Evolutionary conservation across 1,139 yeast species (phyloP).

Genomic region (Geotrichum histeridarum): DNA sequence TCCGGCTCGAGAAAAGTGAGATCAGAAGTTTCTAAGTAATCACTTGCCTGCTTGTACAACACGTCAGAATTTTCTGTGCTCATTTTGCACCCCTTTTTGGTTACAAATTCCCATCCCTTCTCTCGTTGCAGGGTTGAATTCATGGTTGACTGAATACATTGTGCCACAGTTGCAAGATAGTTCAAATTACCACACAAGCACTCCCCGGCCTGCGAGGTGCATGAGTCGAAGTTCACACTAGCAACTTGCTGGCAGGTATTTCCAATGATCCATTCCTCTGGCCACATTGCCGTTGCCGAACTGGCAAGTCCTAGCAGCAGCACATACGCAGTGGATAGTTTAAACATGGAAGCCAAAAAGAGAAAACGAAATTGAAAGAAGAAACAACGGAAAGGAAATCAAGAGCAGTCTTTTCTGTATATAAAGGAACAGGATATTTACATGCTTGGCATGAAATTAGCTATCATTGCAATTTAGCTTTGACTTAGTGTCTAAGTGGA

Average conservation of each 20-base stretch:
- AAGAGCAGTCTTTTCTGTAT: no score
- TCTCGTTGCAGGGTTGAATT: slow-evolving; percentile 11
- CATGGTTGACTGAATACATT: slow-evolving; percentile 25
- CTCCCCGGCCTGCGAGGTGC: slow-evolving; percentile 29
- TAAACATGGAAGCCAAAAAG: no score
- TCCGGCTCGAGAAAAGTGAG: slow-evolving; percentile 18
- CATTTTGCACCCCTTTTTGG: slow-evolving; percentile 26
- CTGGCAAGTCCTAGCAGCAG: slow-evolving; percentile 1
- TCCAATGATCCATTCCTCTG: slow-evolving; percentile 34
- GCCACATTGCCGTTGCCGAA: slow-evolving; percentile 31
- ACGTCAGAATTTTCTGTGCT: slow-evolving; percentile 25
- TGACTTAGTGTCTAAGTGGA: no score
- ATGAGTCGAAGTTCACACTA: slow-evolving; percentile 28
- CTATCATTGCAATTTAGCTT: no score
- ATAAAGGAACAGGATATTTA: no score
- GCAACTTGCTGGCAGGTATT: slow-evolving; percentile 33
- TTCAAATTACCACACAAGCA: slow-evolving; percentile 34
- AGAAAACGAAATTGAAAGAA: no score
- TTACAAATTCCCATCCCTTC: slow-evolving; percentile 34
- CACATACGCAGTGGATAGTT: no score
- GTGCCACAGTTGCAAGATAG: slow-evolving; percentile 35
- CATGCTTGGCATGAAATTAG: no score
- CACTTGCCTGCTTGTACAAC: slow-evolving; percentile 26
- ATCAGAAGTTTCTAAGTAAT: slow-evolving; percentile 20
- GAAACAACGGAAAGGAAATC: no score